phyloP scores from a whole-genome alignment of 495 filamentous ascomycete species.

The Podospora anserina region DNA sequence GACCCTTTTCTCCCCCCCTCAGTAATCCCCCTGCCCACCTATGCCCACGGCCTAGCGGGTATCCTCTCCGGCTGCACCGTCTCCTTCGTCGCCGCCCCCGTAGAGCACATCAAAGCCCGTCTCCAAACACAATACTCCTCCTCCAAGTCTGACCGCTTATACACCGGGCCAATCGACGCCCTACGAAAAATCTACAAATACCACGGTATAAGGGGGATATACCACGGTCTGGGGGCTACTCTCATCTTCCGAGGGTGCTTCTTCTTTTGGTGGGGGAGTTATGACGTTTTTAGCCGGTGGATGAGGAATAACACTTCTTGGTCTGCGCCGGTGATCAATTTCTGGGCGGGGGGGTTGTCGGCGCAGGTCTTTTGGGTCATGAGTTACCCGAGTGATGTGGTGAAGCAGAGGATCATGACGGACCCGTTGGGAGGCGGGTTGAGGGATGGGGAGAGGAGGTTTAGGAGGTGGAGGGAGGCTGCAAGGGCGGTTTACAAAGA shows the following conservation, averaged over 20 bases:
- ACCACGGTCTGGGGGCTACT: conserved; percentile 80
- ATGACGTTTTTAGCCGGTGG: conserved; percentile 72
- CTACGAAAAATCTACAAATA: conserved; percentile 58
- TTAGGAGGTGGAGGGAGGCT: conserved; percentile 75
- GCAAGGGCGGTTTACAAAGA: conserved; percentile 73
- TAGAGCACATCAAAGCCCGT: conserved; percentile 93
- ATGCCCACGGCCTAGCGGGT: conserved; percentile 84
- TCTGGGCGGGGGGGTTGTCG: conserved; percentile 92
- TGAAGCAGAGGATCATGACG: conserved; percentile 98
- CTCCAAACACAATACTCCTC: conserved; percentile 88
- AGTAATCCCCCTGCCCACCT: conserved; percentile 61
- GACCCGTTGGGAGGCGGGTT: conserved; percentile 73
- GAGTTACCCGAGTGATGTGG: conserved; percentile 87
- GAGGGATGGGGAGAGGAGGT: conserved; percentile 64
- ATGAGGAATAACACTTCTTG: conserved; percentile 65
- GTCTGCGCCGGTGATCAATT: conserved; percentile 79
- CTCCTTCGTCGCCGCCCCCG: conserved; percentile 84
- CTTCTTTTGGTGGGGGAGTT: conserved; percentile 96
- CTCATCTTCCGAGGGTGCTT: conserved; percentile 88
- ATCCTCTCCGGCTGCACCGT: conserved; percentile 86
- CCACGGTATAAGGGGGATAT: conserved; percentile 77
- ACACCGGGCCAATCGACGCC: conserved; percentile 85
- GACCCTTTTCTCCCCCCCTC: conserved; percentile 84
- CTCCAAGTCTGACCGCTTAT: conserved; percentile 68
- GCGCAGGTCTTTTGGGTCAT: conserved; percentile 94